Evolutionary conservation across 305 asterid species (phyloP), one percentile per base, ranked within the genome.

Genomic region (Andrographis paniculata): DNA sequence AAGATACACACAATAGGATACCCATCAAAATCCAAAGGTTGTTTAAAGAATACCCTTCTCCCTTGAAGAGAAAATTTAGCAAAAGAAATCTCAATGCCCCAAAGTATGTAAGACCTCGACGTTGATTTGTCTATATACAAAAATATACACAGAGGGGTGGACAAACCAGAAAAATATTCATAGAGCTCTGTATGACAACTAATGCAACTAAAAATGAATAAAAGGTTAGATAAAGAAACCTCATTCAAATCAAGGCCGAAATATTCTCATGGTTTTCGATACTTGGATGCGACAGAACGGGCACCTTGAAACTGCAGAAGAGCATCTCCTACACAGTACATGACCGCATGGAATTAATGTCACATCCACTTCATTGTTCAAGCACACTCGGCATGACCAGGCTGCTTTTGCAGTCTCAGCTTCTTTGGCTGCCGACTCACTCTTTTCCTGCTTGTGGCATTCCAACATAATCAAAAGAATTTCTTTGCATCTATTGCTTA

Each of bases 251-350:
- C 75, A 88, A 30, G 97, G 95, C 48, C 95, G 80, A 66, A 75
- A 88, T 57, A 88, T 77, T 71, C 77, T 74, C 68, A 82, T 68
- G n/a, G 84, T 64, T 53, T 77, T 75, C 1, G 89, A 75, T 54
- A 82, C 95, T 69, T 84, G 95, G 49, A 71, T 53, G n/a, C 97
- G 80, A 60, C 97, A 88, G 73, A 84, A 88, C 16, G 95, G 97
- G 58, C 97, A 88, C 72, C 84, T 70, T 9, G 95, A 79, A 68
- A 84, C 97, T 35, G 93, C 97, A 53, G 94, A 72, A 17, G 95
- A 79, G 75, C 97, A 88, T 64, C 89, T 69, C 38, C 80, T 75
- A 45, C 97, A 88, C 59, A 88, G 62, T 20, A 88, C 94, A 69
- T 88, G 97, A 47, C 97, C 97, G 45, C 97, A 88, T 14, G 95